Evolutionary conservation across 2,329 filamentous ascomycete genomes (phyloP).

Genomic region (Penicillium rolfsii): DNA sequence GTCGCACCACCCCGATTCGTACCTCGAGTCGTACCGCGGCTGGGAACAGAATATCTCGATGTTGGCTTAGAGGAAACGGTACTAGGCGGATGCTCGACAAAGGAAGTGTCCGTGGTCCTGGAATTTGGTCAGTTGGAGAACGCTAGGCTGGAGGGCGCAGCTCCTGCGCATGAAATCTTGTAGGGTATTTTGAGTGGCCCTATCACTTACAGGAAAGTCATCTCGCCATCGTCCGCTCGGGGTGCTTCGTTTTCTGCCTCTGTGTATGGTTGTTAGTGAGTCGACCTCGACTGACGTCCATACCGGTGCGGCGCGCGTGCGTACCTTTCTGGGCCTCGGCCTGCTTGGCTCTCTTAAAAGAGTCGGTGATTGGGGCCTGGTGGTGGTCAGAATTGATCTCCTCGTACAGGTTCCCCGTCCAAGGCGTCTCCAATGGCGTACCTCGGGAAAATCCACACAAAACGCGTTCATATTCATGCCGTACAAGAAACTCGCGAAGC

Average conservation of each 20-base stretch:
- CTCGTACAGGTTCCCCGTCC: neutral
- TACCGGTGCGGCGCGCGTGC: neutral
- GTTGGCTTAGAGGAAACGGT: slow-evolving; percentile 52
- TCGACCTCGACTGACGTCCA: neutral
- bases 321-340: slow-evolving; percentile 57
- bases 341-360: slow-evolving; percentile 70
- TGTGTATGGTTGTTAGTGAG: slow-evolving; percentile 25
- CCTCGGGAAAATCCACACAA: slow-evolving; percentile 96
- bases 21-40: neutral
- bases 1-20: slow-evolving; percentile 6
- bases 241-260: slow-evolving; percentile 40
- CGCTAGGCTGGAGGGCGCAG: neutral
- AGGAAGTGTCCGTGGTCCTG: slow-evolving; percentile 89
- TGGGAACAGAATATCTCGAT: slow-evolving; percentile 35
- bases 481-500: slow-evolving; percentile 92
- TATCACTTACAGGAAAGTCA: slow-evolving; percentile 76
- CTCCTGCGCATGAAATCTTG: neutral
- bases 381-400: neutral
- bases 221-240: slow-evolving; percentile 63
- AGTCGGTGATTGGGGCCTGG: slow-evolving; percentile 80
- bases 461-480: slow-evolving; percentile 99
- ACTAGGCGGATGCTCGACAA: slow-evolving; percentile 77
- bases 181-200: neutral
- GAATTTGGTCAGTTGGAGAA: slow-evolving; percentile 5
- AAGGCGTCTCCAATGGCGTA: slow-evolving; percentile 40